phyloP scores from a whole-genome alignment of 768 basidiomycete genomes.

The Tulasnella sp. region DNA sequence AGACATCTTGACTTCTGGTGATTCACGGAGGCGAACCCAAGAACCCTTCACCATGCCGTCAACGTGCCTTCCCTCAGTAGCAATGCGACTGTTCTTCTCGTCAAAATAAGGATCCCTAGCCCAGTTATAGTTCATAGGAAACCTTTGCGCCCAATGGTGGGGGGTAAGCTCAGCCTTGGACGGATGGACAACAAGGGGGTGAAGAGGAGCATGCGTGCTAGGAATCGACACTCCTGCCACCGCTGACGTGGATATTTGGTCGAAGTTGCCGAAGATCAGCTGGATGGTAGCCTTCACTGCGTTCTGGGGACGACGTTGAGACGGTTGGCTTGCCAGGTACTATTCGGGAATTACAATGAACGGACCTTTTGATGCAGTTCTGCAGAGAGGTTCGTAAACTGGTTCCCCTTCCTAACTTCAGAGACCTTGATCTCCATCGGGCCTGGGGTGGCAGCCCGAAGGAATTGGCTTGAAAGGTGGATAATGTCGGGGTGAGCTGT shows the following conservation, averaged over 20 bases:
- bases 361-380: slow-evolving; percentile 1
- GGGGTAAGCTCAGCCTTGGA: neutral
- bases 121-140: neutral
- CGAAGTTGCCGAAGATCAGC: neutral
- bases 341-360: neutral
- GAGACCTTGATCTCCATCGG: neutral
- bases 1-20: neutral
- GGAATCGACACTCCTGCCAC: neutral
- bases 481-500: neutral
- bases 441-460: neutral
- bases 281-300: neutral
- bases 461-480: slow-evolving; percentile 1
- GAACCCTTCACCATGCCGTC: neutral
- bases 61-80: neutral
- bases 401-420: neutral
- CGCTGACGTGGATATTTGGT: neutral
- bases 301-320: neutral
- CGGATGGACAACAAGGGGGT: neutral
- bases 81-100: neutral
- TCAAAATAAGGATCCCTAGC: neutral
- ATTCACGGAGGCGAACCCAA: neutral
- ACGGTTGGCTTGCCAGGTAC: neutral
- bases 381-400: neutral
- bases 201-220: neutral
- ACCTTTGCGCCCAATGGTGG: neutral